Base-by-base conservation (phyloP, 495 filamentous ascomycete species). In the Gamarada debralockiae region DNA sequence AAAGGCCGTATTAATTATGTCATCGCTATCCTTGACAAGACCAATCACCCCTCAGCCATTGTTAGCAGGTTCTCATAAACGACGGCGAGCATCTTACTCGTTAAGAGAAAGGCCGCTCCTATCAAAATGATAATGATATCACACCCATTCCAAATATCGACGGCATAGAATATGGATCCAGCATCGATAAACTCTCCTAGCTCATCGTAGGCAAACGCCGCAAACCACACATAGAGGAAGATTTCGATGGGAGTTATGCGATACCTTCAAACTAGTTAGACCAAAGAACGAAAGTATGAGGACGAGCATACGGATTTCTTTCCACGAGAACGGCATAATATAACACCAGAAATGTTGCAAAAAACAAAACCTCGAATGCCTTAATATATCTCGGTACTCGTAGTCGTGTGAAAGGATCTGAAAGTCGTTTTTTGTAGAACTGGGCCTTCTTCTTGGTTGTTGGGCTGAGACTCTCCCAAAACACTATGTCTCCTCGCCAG, bases 331-430 rank as follows among this genome's bases (percentile, higher is more conserved):
- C 90, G 18, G 81, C 79, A 60, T 95, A 96, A 64, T 96, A 97
- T 8, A 97, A 73, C 40, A 78, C 69, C 17, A 97, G 69, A 52
- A 96, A 89, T n/a, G 76, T 77, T 37, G 81, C 75, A 61, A 97
- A 96, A 70, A 96, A 97, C 4, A 84, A 60, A 17, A 90, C 86
- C 67, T 97, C 90, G 58, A 92, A 96, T 7, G 81, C 78, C 65
- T 96, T 96, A 34, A 91, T 82, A 61, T 97, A 97, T 52, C 85
- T 83, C n/a, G 92, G 92, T 0, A 96, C 91, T 45, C 91, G 75
- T 17, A 97, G 75, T 21, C 92, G 80, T 46, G 85, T 90, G 62
- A 86, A 96, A 2, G 86, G 87, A 65, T 95, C 92, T 25, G 87
- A 82, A 37, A 77, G 84, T 57, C 74, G 73, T 54, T 80, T 77